Conservation (phyloP, 495 filamentous ascomycete genomes). For the Tuber aestivum region DNA sequence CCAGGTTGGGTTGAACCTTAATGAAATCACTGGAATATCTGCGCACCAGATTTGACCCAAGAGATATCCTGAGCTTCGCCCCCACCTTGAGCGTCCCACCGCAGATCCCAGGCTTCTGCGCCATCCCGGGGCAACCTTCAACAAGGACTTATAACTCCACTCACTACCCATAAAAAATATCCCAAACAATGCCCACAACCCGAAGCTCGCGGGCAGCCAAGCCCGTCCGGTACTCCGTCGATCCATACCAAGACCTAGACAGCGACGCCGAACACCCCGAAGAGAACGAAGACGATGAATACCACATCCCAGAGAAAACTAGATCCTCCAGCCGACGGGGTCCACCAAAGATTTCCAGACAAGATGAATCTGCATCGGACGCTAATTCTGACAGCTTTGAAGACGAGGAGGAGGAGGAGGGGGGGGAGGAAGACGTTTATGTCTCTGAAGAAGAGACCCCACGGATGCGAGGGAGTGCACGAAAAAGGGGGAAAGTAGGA, state of each 20-base stretch:
- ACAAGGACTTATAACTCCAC: not conserved
- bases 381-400: not conserved
- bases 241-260: constrained; percentile 39
- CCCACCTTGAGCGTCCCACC: not conserved
- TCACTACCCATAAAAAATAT: not conserved
- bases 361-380: not conserved
- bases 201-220: constrained; percentile 23
- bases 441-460: not conserved
- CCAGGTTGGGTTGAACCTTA: not conserved
- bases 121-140: not conserved
- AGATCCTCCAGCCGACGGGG: not conserved
- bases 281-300: constrained; percentile 28
- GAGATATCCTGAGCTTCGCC: not conserved
- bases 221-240: constrained; percentile 31
- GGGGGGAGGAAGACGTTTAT: not conserved
- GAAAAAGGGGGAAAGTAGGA: not conserved
- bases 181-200: not conserved
- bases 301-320: constrained; percentile 4
- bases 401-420: constrained; percentile 16
- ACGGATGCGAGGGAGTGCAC: not conserved
- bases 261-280: constrained; percentile 11
- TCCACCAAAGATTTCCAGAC: not conserved
- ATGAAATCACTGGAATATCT: not conserved
- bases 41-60: not conserved
- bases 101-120: not conserved